Evolutionary conservation across 2,329 filamentous ascomycete species (phyloP), one percentile per base, ranked within the genome.

Genomic region (Arthrobotrys sphaeroides): DNA sequence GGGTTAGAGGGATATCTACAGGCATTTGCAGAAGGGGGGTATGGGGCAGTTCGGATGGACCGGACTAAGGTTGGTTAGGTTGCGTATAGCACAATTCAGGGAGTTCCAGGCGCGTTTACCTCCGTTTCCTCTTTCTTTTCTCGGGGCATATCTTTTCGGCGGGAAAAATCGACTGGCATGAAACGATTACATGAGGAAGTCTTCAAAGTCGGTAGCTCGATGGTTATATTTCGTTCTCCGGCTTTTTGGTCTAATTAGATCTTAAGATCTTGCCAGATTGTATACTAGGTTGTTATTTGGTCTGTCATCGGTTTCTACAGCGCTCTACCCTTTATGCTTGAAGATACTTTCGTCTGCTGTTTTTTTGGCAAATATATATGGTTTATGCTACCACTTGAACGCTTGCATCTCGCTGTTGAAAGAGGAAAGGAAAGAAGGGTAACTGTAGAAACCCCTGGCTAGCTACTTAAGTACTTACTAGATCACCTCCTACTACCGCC

Each of bases 401-500:
- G 68, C 60, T 73, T 57, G 42, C 47, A 28, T 42, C 42, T 69
- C 22, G 53, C 31, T 59, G 22, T 28, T 45, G n/a, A 20, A 26
- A 49, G 26, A 20, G 5, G 5, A 38, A 43, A 59, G 33, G 5
- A 12, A 61, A 36, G 45, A 31, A 31, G n/a, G n/a, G n/a, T n/a
- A 20, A 62, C 16, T 53, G 47, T 45, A 28, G 42, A 40, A 22
- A 72, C 49, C 22, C 69, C 24, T 72, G 65, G 36, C 69, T 61
- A 62, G 64, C 72, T 76, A 55, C 45, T 40, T 61, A 62, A 61
- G 68, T 76, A 55, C 45, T 40, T 24, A 40, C n/a, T 60, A 16
- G 45, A 62, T 73, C 57, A 70, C 16, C 75, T 69, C 33, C 65
- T 72, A 28, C 70, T 67, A 24, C 64, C 60, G 26, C 75, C 75